These are phyloP conservation scores for Lipomyces yamanashiensis DNA, from an alignment of 805 yeast species.

Conservation along the genomic window DNA sequence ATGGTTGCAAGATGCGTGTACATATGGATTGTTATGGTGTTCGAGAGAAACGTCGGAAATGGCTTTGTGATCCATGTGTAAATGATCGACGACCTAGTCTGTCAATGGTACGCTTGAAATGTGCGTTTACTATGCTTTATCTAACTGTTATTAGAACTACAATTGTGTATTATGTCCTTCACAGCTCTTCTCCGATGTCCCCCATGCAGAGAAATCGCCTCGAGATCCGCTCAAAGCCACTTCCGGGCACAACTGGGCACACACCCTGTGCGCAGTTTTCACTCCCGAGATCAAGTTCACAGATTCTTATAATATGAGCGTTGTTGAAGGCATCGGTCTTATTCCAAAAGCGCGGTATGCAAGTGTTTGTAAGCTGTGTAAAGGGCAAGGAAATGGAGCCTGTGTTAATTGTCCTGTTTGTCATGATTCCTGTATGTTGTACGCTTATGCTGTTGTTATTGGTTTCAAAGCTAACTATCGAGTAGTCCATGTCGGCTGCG, in stretches of 20 bases:
- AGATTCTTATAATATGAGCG: slow-evolving; percentile 52
- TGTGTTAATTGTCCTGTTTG: slow-evolving; percentile 56
- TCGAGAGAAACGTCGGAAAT: slow-evolving; percentile 45
- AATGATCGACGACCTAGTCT: slow-evolving; percentile 65
- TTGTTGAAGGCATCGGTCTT: slow-evolving; percentile 50
- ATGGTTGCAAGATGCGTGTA: slow-evolving; percentile 68
- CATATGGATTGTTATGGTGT: slow-evolving; percentile 76
- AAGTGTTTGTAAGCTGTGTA: slow-evolving; percentile 50
- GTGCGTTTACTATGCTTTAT: neutral
- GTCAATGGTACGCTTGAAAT: slow-evolving; percentile 20
- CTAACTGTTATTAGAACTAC: slow-evolving; percentile 49
- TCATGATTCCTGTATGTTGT: slow-evolving; percentile 37
- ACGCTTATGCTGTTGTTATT: neutral
- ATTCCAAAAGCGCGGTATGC: slow-evolving; percentile 42
- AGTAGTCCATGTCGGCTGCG: slow-evolving; percentile 62
- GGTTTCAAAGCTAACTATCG: neutral
- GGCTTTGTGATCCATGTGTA: slow-evolving; percentile 83
- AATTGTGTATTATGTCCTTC: slow-evolving; percentile 68
- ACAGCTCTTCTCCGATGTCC: slow-evolving; percentile 38
- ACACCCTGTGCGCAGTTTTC: slow-evolving; percentile 70
- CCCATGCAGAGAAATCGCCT: slow-evolving; percentile 17
- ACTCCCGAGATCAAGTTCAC: slow-evolving; percentile 53
- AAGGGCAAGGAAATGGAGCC: slow-evolving; percentile 56
- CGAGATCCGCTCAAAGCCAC: slow-evolving; percentile 76
- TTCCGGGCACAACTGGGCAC: slow-evolving; percentile 73